Base-by-base conservation (phyloP, 805 yeast species). In the Ogataea nonfermentans region DNA sequence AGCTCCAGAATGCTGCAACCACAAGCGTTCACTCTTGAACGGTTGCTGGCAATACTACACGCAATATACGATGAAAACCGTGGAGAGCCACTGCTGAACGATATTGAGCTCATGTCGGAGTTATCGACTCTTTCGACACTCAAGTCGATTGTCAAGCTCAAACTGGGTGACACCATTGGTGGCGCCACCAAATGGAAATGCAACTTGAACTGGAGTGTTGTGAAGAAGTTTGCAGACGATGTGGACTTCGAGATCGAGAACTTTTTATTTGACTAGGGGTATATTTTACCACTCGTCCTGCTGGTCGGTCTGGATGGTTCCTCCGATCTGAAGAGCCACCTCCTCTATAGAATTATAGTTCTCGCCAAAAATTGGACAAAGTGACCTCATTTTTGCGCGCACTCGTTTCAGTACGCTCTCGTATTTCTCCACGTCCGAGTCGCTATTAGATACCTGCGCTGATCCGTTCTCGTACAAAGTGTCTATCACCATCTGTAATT, bases 101-200 rank as follows among this genome's bases (percentile, higher is more conserved):
- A 63, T 36, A 59, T 68, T 9, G 70, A 64, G 35, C 47, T 68
- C 6, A 57, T 62, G 51, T 61, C 66, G 30, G 67, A 66, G 37
- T 33, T 69, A 6, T 59, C 69, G 2, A 67, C 70, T 6, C 53
- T 57, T 38, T 64, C 57, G 45, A 62, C 60, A 22, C 46, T 51
- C 48, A 67, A 41, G 61, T 61, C 48, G 28, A 44, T 56, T 24
- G 42, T 56, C 25, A 53, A 52, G 40, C 39, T 58, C 40, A 51
- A 53, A 37, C 48, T 46, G 42, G 67, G 61, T 44, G 62, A 61
- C 43, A 58, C 73, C 2, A 76, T 88, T 29, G 82, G 78, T 38
- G 77, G 88, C 13, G 75, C 77, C 41, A 74, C 84, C 1, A 76
- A 81, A 52, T 89, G 95, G 95, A 81, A 76, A 55, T 79, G 87